Conservation (phyloP, 495 filamentous ascomycete species). For the Penicillium parvum region DNA sequence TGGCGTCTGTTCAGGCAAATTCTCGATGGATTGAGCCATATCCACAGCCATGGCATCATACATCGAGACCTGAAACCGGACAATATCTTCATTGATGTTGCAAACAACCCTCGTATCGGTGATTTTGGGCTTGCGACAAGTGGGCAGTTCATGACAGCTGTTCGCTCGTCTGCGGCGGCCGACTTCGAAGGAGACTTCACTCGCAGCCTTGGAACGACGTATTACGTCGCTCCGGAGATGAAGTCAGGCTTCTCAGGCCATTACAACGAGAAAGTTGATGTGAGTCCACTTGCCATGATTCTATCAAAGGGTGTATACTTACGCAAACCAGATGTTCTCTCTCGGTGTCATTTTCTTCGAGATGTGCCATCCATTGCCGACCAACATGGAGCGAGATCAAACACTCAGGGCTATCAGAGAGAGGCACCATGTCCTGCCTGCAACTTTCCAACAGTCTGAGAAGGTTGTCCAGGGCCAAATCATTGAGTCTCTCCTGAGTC, state of each 20-base stretch:
- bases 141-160: slow-evolving; percentile 63
- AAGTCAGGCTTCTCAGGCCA: slow-evolving; percentile 62
- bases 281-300: slow-evolving; percentile 35
- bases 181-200: slow-evolving; percentile 61
- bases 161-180: slow-evolving; percentile 39
- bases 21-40: slow-evolving; percentile 83
- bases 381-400: slow-evolving; percentile 83
- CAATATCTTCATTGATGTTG: slow-evolving; percentile 91
- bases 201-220: slow-evolving; percentile 86
- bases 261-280: slow-evolving; percentile 92
- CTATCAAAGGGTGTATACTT: slow-evolving; percentile 1
- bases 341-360: slow-evolving; percentile 97
- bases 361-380: slow-evolving; percentile 80
- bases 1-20: slow-evolving; percentile 93
- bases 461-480: slow-evolving; percentile 71
- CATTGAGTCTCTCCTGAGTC: slow-evolving; percentile 73
- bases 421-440: slow-evolving; percentile 62
- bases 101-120: slow-evolving; percentile 87
- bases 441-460: slow-evolving; percentile 69
- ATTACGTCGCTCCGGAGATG: slow-evolving; percentile 93
- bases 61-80: slow-evolving; percentile 98
- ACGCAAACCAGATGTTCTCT: slow-evolving; percentile 75
- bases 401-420: slow-evolving; percentile 68
- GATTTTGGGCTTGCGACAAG: slow-evolving; percentile 94
- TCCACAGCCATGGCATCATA: slow-evolving; percentile 87